A percentile compares a stretch with the other conserved stretches of the same genome.
Evolutionary conservation across 2,329 filamentous ascomycete species (phyloP).

Genomic region (Colletotrichum zoysiae): DNA sequence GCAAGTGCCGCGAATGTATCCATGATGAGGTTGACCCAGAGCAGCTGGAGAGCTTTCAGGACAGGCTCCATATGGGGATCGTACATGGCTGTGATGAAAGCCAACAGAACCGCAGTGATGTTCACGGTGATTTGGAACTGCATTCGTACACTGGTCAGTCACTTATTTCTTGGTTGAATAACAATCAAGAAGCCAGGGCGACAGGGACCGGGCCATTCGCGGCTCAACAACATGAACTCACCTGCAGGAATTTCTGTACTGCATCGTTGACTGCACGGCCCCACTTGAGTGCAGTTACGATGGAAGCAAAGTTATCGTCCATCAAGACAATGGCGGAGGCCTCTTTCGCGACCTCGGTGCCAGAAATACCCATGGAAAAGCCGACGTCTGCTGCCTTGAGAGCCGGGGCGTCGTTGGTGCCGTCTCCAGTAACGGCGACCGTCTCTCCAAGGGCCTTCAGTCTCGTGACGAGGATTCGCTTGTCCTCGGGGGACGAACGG

Average conservation of each 20-base stretch:
- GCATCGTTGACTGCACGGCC: conserved; percentile 74
- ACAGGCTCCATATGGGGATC: conserved; percentile 63
- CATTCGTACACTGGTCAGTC: conserved; percentile 44
- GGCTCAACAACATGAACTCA: conserved; percentile 46
- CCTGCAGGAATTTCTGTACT: conserved; percentile 73
- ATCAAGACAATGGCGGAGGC: conserved; percentile 72
- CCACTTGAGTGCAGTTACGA: conserved; percentile 73
- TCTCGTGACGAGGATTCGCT: conserved; percentile 72
- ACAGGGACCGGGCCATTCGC: background rate
- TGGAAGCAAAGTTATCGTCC: conserved; percentile 73
- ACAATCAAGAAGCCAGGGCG: background rate
- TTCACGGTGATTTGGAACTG: conserved; percentile 72
- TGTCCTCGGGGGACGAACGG: conserved; percentile 77
- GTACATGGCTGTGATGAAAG: conserved; percentile 69
- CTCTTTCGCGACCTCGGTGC: conserved; percentile 74
- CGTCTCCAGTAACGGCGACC: conserved; percentile 75
- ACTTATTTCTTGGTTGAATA: background rate
- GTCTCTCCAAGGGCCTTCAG: conserved; percentile 75
- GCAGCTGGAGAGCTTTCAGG: conserved; percentile 69
- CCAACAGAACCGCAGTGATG: conserved; percentile 70
- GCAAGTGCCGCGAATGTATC: conserved; percentile 70
- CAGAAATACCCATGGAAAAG: conserved; percentile 77
- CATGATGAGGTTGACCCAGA: conserved; percentile 75
- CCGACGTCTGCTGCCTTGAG: conserved; percentile 76
- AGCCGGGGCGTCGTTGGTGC: conserved; percentile 75